phyloP scores from a whole-genome alignment of 164 flowering plant genomes.

The Nelumbo lutea region DNA sequence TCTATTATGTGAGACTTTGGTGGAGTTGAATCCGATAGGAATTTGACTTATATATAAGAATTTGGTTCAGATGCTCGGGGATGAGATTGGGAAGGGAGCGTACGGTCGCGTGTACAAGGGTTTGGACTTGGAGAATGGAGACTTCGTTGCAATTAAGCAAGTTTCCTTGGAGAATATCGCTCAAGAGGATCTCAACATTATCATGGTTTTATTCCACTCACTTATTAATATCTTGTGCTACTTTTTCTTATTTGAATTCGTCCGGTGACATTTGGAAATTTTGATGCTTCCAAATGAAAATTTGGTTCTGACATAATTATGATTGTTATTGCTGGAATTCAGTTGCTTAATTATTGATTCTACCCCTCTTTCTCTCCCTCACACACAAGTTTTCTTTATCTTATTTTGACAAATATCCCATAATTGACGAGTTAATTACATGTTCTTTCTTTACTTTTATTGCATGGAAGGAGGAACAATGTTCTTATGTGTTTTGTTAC shows the following conservation, averaged over 20 bases:
- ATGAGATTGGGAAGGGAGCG: constrained; percentile 99
- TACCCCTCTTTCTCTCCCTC: too few relatives aligned
- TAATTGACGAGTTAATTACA: too few relatives aligned
- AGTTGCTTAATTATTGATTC: too few relatives aligned
- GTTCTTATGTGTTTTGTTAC: too few relatives aligned
- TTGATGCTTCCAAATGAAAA: too few relatives aligned
- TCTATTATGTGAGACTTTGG: background rate
- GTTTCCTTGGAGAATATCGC: constrained; percentile 97
- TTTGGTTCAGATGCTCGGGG: constrained; percentile 79
- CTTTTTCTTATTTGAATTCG: background rate
- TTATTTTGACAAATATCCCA: too few relatives aligned
- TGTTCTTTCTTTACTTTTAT: too few relatives aligned
- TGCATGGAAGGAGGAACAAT: too few relatives aligned
- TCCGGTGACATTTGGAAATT: too few relatives aligned
- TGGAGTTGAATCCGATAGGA: constrained; percentile 2
- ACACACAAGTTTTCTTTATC: too few relatives aligned
- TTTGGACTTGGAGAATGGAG: constrained; percentile 97
- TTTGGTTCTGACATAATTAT: too few relatives aligned
- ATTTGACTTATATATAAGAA: constrained; percentile 1
- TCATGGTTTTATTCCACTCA: constrained; percentile 58
- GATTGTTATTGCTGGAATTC: too few relatives aligned
- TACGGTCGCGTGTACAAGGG: constrained; percentile 99
- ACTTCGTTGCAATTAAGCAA: constrained; percentile 96
- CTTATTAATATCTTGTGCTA: background rate
- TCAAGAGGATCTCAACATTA: constrained; percentile 94